A percentile compares a stretch with the other conserved stretches of the same genome.
phyloP scores from a whole-genome alignment of 257 asterid genomes.

The Solanum pimpinellifolium region DNA sequence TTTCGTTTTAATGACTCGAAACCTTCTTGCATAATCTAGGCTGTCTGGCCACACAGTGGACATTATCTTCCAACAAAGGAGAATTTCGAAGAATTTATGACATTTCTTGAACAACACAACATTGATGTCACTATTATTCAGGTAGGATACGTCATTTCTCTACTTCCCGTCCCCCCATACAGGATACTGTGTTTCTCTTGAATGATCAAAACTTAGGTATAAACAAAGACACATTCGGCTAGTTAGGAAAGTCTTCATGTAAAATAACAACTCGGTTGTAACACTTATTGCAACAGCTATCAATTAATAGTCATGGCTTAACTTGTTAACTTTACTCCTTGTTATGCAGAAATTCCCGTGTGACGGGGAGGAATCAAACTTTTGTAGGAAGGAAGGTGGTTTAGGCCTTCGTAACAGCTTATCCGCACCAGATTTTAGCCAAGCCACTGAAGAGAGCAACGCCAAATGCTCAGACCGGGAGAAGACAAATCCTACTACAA shows the following conservation, averaged over 20 bases:
- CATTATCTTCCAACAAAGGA: slow-evolving; percentile 94
- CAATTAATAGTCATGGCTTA: neutral
- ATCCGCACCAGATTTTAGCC: neutral
- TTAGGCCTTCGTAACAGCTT: slow-evolving; percentile 20
- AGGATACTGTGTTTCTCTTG: neutral
- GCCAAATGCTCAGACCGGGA: slow-evolving; percentile 9
- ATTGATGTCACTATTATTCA: slow-evolving; percentile 55
- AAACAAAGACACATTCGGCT: neutral
- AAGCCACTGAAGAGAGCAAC: slow-evolving; percentile 2
- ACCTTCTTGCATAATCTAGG: slow-evolving; percentile 20
- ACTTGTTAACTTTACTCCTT: neutral
- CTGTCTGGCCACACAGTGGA: slow-evolving; percentile 97
- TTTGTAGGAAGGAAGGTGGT: slow-evolving; percentile 4
- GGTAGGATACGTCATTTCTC: slow-evolving; percentile 17
- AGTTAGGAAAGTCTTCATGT: neutral
- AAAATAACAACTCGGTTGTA: neutral
- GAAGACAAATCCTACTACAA: neutral
- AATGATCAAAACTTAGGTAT: neutral
- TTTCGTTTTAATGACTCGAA: neutral
- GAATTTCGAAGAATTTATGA: slow-evolving; percentile 71
- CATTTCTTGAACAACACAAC: slow-evolving; percentile 40
- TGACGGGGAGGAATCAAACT: slow-evolving; percentile 31
- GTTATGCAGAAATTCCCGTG: slow-evolving; percentile 50
- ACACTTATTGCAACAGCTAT: neutral
- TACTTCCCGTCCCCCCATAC: neutral